Percentiles rank a stretch among this genome's conserved stretches.
These are phyloP conservation scores for Coemansia aciculifera DNA, from an alignment of 192 early-diverging fungal genomes.

Conservation along the genomic window DNA sequence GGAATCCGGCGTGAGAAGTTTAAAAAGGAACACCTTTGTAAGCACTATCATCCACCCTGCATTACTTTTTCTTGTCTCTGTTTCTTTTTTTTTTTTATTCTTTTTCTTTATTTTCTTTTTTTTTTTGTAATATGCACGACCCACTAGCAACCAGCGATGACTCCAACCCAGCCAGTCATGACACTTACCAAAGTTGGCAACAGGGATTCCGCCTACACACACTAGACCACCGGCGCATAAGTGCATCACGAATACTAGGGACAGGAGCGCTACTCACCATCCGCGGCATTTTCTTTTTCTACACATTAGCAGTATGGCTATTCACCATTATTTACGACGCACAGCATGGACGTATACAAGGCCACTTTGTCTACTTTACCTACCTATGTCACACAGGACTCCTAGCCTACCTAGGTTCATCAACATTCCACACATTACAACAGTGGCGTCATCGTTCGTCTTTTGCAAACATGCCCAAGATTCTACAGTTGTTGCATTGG, in stretches of 20 bases:
- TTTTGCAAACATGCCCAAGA: constrained; percentile 25
- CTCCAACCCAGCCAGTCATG: background rate
- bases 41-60: background rate
- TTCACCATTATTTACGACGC: constrained; percentile 21
- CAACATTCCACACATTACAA: constrained; percentile 24
- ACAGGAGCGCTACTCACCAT: constrained; percentile 9
- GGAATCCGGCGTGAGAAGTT: background rate
- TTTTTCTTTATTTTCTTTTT: background rate
- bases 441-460: constrained; percentile 11
- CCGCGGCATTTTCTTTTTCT: constrained; percentile 25
- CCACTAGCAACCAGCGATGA: background rate
- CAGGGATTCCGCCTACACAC: constrained; percentile 21
- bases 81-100: constrained; percentile 2
- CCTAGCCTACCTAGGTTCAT: constrained; percentile 24
- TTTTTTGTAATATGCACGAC: background rate
- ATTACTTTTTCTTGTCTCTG: background rate
- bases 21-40: background rate
- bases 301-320: constrained; percentile 41
- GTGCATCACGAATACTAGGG: constrained; percentile 23
- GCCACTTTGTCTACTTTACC: constrained; percentile 50
- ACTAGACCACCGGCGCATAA: constrained; percentile 28
- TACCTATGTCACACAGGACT: constrained; percentile 49
- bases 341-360: constrained; percentile 12
- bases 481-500: constrained; percentile 49
- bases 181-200: constrained; percentile 17